A percentile compares a stretch with the other conserved stretches of the same genome.
phyloP scores from a whole-genome alignment of 192 early-diverging fungal genomes.

The Backusella tuberculispora region DNA sequence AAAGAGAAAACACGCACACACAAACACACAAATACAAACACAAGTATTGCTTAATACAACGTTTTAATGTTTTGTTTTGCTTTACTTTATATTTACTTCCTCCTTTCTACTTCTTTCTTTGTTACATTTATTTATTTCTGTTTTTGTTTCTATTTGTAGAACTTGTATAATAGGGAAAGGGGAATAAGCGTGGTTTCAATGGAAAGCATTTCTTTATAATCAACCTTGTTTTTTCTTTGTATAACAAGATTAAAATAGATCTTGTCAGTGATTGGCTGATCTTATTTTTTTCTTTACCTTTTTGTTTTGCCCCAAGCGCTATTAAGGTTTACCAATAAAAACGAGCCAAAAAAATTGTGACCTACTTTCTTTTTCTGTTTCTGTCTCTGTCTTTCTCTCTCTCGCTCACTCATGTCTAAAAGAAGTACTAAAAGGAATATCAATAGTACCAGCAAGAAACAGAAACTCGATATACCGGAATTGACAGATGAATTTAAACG shows the following conservation, averaged over 20 bases:
- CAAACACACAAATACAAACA: constrained; percentile 9
- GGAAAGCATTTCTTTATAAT: neutral
- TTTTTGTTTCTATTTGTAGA: neutral
- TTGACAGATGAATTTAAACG: neutral
- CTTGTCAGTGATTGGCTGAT: constrained; percentile 1
- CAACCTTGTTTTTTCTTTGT: constrained; percentile 14
- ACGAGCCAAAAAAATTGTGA: neutral
- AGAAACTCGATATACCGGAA: neutral
- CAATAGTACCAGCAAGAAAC: neutral
- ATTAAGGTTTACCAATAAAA: constrained; percentile 5
- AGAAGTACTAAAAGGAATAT: neutral
- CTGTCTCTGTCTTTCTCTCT: neutral
- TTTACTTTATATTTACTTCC: neutral
- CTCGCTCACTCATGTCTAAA: constrained; percentile 12
- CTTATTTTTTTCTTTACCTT: neutral
- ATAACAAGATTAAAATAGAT: constrained; percentile 12
- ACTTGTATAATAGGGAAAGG: neutral
- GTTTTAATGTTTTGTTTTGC: neutral
- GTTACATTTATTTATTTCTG: neutral
- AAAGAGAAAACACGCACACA: constrained; percentile 9
- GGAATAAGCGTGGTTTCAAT: neutral
- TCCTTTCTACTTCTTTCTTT: neutral
- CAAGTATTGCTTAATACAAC: neutral
- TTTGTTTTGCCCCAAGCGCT: constrained; percentile 14
- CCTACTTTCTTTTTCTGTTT: constrained; percentile 4